A percentile compares a stretch with the other conserved stretches of the same genome.
These are phyloP conservation scores for Phylloporus rhodoxanthus DNA, from an alignment of 768 basidiomycete species.

Conservation along the genomic window DNA sequence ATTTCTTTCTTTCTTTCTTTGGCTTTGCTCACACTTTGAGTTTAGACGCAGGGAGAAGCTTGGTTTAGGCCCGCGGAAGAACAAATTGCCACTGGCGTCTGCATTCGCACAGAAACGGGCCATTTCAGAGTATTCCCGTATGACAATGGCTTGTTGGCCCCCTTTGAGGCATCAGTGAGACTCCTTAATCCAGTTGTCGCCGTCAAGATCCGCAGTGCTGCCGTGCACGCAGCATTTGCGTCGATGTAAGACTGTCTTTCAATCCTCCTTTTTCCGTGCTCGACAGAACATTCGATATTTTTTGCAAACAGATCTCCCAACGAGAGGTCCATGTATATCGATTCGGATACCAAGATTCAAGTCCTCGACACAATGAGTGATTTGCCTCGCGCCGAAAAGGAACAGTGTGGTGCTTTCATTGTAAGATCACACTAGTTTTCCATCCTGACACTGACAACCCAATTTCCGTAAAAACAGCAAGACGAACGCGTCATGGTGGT, in stretches of 20 bases:
- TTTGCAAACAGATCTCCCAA: conserved; percentile 41
- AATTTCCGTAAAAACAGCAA: conserved; percentile 40
- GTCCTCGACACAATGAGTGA: conserved; percentile 65
- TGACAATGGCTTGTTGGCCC: conserved; percentile 64
- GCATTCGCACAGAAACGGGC: conserved; percentile 60
- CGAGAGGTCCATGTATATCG: conserved; percentile 58
- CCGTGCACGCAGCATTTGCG: conserved; percentile 71
- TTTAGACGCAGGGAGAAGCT: conserved; percentile 71
- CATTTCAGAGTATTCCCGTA: conserved; percentile 80
- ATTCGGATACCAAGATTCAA: conserved; percentile 79
- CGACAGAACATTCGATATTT: neutral
- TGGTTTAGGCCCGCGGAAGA: conserved; percentile 85
- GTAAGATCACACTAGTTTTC: conserved; percentile 37
- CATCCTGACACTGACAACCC: neutral
- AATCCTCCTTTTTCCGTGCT: neutral
- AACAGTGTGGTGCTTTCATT: conserved; percentile 86
- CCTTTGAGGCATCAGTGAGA: conserved; percentile 73
- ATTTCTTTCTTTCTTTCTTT: neutral
- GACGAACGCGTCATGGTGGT: conserved; percentile 76
- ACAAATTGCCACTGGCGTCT: conserved; percentile 71
- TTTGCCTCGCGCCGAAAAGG: conserved; percentile 77
- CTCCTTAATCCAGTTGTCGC: conserved; percentile 77
- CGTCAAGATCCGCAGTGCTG: conserved; percentile 72
- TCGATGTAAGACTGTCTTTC: conserved; percentile 46
- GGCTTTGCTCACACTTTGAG: conserved; percentile 9